Conservation (phyloP, 2,329 filamentous ascomycete genomes). For the Emydomyces testavorans region DNA sequence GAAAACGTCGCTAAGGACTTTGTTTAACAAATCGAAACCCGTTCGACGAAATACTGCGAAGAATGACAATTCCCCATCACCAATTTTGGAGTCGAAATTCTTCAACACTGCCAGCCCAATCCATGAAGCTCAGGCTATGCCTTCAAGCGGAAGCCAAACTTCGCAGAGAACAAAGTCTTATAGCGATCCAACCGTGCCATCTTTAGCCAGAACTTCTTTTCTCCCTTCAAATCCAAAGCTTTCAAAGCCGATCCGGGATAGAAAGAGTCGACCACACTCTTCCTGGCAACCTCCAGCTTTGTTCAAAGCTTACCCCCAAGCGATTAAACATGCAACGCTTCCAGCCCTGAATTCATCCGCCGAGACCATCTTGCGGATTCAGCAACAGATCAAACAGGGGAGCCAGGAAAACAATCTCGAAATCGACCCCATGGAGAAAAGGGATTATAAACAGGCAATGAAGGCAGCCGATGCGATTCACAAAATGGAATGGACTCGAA, state of each 20-base stretch:
- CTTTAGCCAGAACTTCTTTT: constrained; percentile 13
- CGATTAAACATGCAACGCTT: constrained; percentile 61
- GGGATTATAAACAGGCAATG: constrained; percentile 18
- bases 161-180: constrained; percentile 3
- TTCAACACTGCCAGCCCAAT: not conserved
- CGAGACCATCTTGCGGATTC: constrained; percentile 54
- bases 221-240: constrained; percentile 18
- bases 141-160: not conserved
- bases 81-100: constrained; percentile 23
- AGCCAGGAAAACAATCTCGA: constrained; percentile 11
- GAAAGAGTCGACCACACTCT: constrained; percentile 20
- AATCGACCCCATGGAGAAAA: constrained; percentile 11
- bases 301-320: constrained; percentile 78
- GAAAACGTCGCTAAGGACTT: constrained; percentile 28
- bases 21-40: constrained; percentile 30
- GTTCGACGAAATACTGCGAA: constrained; percentile 19
- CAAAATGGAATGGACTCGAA: constrained; percentile 34
- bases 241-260: constrained; percentile 21
- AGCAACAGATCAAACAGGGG: constrained; percentile 16
- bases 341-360: constrained; percentile 55
- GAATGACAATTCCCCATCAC: constrained; percentile 24
- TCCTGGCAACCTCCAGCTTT: constrained; percentile 61
- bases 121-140: not conserved
- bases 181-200: constrained; percentile 16
- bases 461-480: constrained; percentile 29